Evolutionary conservation across 495 filamentous ascomycete genomes (phyloP), one percentile per base, ranked within the genome.

Genomic region (Geopyxis carbonaria): DNA sequence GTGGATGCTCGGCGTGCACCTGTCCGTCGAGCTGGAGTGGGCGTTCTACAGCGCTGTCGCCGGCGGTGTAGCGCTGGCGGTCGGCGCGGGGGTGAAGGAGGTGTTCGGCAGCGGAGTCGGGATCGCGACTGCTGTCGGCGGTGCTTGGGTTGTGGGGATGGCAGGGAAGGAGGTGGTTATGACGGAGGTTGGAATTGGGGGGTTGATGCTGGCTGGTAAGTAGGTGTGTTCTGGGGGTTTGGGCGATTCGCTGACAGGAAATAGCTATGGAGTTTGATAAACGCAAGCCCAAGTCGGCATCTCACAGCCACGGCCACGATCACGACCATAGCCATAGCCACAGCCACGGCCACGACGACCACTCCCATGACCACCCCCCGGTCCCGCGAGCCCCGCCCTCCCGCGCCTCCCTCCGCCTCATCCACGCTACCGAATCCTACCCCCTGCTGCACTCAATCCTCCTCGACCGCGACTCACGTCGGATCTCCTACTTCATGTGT

Each of bases 401-500:
- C 36, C 48, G 23, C 50, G 60, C 45, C 34, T 42, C 35, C 46
- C 61, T 34, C 38, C 41, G 22, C 50, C 53, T 40, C 45, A 59
- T 49, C 51, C 55, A 16, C 45, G 66, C 15, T 80, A 78, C 4
- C 62, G 49, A 42, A 59, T 84, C 34, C 80, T 79, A 14, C 59
- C 82, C 85, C 2, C 57, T 95, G 10, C 44, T 93, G 10, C 74
- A 92, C 42, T 75, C 81, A 41, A 84, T 99, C 43, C 59, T 99
- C 43, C 69, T 76, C 18, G 85, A 93, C 47, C 87, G 84, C 48
- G 87, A 99, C 57, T 95, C 91, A 5, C 72, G 89, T 24, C 72
- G 89, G 21, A 99, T 99, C 44, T 87, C 92, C 50, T 99, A 95
- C 61, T 97, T 97, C 42, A 93, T 91, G 75, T 67, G 61, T 47